These are phyloP conservation scores for Coemansia sp. DNA, from an alignment of 192 early-diverging fungal genomes.

Conservation along the genomic window DNA sequence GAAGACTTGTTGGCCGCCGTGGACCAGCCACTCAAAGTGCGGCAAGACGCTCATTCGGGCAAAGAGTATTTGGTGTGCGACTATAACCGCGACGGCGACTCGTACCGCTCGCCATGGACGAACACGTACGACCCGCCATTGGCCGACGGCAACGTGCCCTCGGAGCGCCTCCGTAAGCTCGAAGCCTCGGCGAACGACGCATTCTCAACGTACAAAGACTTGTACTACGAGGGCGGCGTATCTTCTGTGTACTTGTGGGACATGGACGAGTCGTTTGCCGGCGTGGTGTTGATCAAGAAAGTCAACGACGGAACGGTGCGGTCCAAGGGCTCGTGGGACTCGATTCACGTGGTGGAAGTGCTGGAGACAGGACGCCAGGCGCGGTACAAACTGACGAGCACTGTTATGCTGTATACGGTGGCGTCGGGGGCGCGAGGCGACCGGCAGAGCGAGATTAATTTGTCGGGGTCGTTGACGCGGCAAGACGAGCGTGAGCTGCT, in stretches of 20 bases:
- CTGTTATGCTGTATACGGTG: conserved; percentile 90
- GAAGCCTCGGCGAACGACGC: conserved; percentile 93
- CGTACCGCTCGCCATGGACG: conserved; percentile 95
- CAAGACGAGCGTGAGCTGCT: conserved; percentile 85
- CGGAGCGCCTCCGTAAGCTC: conserved; percentile 77
- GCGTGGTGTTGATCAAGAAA: conserved; percentile 95
- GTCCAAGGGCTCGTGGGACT: conserved; percentile 95
- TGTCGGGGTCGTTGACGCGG: conserved; percentile 90
- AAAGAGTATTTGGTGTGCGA: conserved; percentile 88
- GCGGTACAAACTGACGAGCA: conserved; percentile 96
- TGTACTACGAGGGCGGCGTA: conserved; percentile 88
- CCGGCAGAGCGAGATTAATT: conserved; percentile 63
- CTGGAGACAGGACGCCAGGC: conserved; percentile 79
- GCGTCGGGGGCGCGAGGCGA: conserved; percentile 59
- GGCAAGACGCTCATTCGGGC: conserved; percentile 65
- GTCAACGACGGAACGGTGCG: conserved; percentile 69
- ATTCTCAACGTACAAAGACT: conserved; percentile 92
- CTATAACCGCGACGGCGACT: conserved; percentile 96
- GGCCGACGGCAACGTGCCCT: conserved; percentile 74
- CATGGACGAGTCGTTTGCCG: conserved; percentile 81
- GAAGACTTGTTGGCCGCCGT: conserved; percentile 89
- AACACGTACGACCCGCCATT: conserved; percentile 89
- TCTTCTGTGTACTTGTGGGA: conserved; percentile 98
- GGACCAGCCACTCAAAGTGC: conserved; percentile 87
- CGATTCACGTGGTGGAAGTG: conserved; percentile 95